phyloP scores from a whole-genome alignment of 2,329 filamentous ascomycete genomes.

The Fusarium albidum region DNA sequence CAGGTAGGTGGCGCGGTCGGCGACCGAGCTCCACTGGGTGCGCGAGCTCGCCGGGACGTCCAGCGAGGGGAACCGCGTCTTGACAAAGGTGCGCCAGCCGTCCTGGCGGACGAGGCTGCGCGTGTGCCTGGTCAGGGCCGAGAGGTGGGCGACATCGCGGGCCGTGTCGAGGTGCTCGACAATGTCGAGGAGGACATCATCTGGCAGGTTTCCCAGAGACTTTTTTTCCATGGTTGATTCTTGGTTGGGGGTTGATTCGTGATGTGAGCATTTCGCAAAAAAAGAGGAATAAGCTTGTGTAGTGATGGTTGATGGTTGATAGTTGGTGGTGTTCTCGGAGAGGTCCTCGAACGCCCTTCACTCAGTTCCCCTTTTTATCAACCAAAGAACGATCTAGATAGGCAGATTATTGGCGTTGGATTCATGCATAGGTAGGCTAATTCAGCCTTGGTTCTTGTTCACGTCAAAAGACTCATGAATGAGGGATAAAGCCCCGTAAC shows the following conservation, averaged over 20 bases:
- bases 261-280: conserved; percentile 24
- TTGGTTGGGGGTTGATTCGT: conserved; percentile 7
- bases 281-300: background rate
- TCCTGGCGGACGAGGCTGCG: conserved; percentile 49
- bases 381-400: too few relatives aligned
- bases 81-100: conserved; percentile 61
- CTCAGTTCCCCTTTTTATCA: too few relatives aligned
- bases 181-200: conserved; percentile 60
- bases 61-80: conserved; percentile 53
- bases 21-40: conserved; percentile 49
- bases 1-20: conserved; percentile 58
- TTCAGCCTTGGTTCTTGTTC: too few relatives aligned
- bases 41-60: conserved; percentile 39
- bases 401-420: too few relatives aligned
- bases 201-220: conserved; percentile 54
- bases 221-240: conserved; percentile 35
- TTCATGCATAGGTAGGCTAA: too few relatives aligned
- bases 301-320: background rate
- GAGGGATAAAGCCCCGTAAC: too few relatives aligned
- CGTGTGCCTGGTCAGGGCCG: conserved; percentile 49
- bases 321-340: background rate
- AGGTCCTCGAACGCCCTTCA: too few relatives aligned
- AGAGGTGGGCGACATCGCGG: conserved; percentile 54
- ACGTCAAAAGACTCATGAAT: too few relatives aligned
- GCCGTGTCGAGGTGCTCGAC: conserved; percentile 58